Evolutionary conservation across 345 rosid species (phyloP).

Genomic region (Rhodamnia argentea): DNA sequence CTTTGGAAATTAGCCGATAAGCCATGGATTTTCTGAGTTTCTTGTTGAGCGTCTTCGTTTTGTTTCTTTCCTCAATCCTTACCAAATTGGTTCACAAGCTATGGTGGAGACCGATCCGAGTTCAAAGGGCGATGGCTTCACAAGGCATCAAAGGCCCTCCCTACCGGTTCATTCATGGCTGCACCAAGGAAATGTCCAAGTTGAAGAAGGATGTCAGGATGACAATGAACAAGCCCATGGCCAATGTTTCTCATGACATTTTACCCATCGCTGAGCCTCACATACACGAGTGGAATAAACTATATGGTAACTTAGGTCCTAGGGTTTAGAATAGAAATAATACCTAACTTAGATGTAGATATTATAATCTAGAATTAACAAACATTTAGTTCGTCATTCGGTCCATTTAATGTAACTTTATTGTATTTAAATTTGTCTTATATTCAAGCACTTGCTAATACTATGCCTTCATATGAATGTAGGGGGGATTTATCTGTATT

Average conservation of each 20-base stretch:
- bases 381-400: background rate
- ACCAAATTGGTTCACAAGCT: background rate
- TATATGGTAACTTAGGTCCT: background rate
- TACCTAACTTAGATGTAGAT: background rate
- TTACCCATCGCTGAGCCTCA: background rate
- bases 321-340: background rate
- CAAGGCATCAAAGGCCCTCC: constrained; percentile 6
- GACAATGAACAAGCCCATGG: background rate
- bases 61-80: background rate
- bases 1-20: background rate
- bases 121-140: background rate
- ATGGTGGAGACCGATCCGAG: background rate
- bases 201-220: background rate
- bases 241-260: background rate
- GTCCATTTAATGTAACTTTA: background rate
- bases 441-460: background rate
- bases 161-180: constrained; percentile 3
- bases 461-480: background rate
- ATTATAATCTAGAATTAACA: background rate
- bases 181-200: background rate
- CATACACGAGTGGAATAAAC: background rate
- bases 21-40: background rate
- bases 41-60: background rate
- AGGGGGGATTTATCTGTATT: background rate
- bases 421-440: background rate